These are phyloP conservation scores for Raphanus raphanistrum DNA, from an alignment of 345 rosid genomes.

Conservation along the genomic window DNA sequence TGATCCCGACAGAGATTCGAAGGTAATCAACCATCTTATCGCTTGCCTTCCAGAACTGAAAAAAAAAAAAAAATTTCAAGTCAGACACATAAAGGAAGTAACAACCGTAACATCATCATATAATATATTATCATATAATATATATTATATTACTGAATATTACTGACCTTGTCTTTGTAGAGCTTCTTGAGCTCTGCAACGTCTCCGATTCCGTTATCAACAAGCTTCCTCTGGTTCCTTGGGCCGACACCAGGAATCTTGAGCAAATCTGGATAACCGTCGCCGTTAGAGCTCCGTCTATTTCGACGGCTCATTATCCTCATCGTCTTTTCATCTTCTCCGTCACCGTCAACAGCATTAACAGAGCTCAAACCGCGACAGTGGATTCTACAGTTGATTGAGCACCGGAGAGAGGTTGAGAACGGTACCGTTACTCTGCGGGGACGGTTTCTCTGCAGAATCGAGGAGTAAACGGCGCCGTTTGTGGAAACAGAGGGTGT, in stretches of 20 bases:
- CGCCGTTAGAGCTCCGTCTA: slow-evolving; percentile 46
- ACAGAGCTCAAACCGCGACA: slow-evolving; percentile 29
- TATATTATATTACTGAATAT: too few relatives aligned
- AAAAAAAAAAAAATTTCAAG: slow-evolving; percentile 4
- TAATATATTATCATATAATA: too few relatives aligned
- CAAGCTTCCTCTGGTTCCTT: slow-evolving; percentile 85
- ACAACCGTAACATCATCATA: too few relatives aligned
- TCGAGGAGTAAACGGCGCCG: slow-evolving; percentile 21
- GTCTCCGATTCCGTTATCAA: slow-evolving; percentile 83
- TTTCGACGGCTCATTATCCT: slow-evolving; percentile 55
- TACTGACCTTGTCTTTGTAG: slow-evolving; percentile 77
- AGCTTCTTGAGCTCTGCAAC: slow-evolving; percentile 90
- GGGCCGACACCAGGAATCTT: slow-evolving; percentile 94
- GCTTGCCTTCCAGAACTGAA: slow-evolving; percentile 74
- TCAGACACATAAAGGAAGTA: background rate
- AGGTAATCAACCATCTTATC: slow-evolving; percentile 90
- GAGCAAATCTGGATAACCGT: slow-evolving; percentile 74
- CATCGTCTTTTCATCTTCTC: slow-evolving; percentile 36
- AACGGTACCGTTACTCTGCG: slow-evolving; percentile 22
- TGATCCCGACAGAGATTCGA: slow-evolving; percentile 88
- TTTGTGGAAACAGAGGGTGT: slow-evolving; percentile 29
- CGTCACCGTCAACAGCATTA: slow-evolving; percentile 28
- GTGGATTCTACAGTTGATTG: slow-evolving; percentile 24
- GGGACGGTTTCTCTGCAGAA: slow-evolving; percentile 10
- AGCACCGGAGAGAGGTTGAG: slow-evolving; percentile 41